A percentile compares a stretch with the other conserved stretches of the same genome.
Evolutionary conservation across 2,329 filamentous ascomycete species (phyloP).

Genomic region (Fusarium xylarioides): DNA sequence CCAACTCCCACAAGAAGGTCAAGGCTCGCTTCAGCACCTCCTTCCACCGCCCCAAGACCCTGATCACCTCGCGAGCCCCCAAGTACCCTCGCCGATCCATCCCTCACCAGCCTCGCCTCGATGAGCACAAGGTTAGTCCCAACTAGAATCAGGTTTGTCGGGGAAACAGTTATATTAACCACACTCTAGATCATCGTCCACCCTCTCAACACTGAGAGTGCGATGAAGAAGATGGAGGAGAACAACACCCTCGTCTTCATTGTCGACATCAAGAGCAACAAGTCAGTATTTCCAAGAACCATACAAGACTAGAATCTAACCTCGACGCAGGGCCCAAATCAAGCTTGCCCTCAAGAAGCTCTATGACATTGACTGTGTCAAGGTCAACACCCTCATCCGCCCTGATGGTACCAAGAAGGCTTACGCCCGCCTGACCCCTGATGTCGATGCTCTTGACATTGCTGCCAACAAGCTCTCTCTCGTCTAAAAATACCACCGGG

Average conservation of each 20-base stretch:
- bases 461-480: constrained; percentile 98
- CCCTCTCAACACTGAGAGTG: constrained; percentile 99
- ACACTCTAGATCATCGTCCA: constrained; percentile 78
- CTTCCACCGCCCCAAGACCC: constrained; percentile 98
- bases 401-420: constrained; percentile 99
- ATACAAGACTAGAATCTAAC: background rate
- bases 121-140: constrained; percentile 88
- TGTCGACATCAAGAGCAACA: constrained; percentile 97
- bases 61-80: constrained; percentile 86
- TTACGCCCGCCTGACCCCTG: constrained; percentile 91
- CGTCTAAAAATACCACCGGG: constrained; percentile 51
- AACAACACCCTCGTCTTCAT: constrained; percentile 99
- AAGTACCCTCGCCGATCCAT: constrained; percentile 98
- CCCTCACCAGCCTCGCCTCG: constrained; percentile 87
- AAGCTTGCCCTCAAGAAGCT: constrained; percentile 98
- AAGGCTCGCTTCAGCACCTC: constrained; percentile 93
- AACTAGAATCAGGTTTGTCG: background rate
- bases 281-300: background rate
- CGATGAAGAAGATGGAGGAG: constrained; percentile 99
- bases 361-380: constrained; percentile 97
- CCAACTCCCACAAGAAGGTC: constrained; percentile 80
- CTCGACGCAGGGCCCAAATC: constrained; percentile 81
- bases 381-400: constrained; percentile 99
- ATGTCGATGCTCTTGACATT: constrained; percentile 99
- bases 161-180: background rate